Conservation (phyloP, 805 yeast genomes). For the Candida schatavii region DNA sequence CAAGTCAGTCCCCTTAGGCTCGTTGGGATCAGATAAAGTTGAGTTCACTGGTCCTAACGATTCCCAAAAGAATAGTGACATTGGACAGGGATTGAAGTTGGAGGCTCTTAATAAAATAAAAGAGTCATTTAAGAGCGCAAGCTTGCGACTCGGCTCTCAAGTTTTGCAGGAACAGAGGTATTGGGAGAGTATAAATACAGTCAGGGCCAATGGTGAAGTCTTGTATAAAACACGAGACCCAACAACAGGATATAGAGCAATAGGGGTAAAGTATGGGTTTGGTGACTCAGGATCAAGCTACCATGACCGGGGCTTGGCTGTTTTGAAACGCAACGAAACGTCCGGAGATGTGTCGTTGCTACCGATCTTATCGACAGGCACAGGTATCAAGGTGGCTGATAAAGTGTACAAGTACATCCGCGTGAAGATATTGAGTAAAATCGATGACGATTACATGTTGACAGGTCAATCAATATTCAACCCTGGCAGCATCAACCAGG, state of each 20-base stretch:
- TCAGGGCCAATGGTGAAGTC: slow-evolving; percentile 51
- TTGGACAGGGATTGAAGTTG: slow-evolving; percentile 83
- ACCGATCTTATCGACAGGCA: slow-evolving; percentile 23
- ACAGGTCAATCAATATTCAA: slow-evolving; percentile 54
- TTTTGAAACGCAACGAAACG: slow-evolving; percentile 44
- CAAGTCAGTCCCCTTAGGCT: slow-evolving; percentile 71
- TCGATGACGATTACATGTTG: slow-evolving; percentile 51
- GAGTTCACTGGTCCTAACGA: slow-evolving; percentile 23
- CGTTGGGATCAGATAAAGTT: slow-evolving; percentile 54
- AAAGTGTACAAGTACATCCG: slow-evolving; percentile 48
- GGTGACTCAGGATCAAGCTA: slow-evolving; percentile 86
- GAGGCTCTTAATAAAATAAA: slow-evolving; percentile 62
- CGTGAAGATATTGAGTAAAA: slow-evolving; percentile 56
- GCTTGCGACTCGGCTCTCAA: slow-evolving; percentile 50
- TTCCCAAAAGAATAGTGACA: slow-evolving; percentile 18
- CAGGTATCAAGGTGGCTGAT: slow-evolving; percentile 30
- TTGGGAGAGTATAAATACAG: slow-evolving; percentile 56
- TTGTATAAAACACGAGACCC: slow-evolving; percentile 66
- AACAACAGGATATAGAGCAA: slow-evolving; percentile 41
- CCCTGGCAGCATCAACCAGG: slow-evolving; percentile 13
- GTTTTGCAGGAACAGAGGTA: slow-evolving; percentile 60
- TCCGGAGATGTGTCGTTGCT: slow-evolving; percentile 33
- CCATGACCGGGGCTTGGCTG: slow-evolving; percentile 72
- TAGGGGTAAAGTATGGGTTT: slow-evolving; percentile 87
- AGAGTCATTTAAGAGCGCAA: slow-evolving; percentile 48